These are phyloP conservation scores for Globisporangium canariense DNA, from an alignment of 352 stramenopile genomes.

Conservation along the genomic window DNA sequence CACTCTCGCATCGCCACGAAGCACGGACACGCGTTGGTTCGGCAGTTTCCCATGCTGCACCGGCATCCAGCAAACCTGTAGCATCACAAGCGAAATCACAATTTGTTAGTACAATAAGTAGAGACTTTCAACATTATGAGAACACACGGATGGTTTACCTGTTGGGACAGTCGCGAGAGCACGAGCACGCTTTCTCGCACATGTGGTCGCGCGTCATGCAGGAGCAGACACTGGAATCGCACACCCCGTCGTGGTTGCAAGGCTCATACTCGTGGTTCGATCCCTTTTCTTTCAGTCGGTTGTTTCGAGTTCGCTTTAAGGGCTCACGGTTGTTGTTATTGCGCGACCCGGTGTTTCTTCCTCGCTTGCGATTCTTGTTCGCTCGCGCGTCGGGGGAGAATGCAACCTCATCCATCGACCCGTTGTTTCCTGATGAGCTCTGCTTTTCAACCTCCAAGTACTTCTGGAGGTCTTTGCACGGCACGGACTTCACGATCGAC, in stretches of 20 bases:
- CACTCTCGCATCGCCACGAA: constrained; percentile 59
- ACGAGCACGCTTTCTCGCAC: constrained; percentile 83
- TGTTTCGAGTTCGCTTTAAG: constrained; percentile 61
- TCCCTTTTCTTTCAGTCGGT: constrained; percentile 56
- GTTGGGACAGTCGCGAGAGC: constrained; percentile 70
- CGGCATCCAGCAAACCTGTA: constrained; percentile 47
- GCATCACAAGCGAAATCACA: constrained; percentile 4
- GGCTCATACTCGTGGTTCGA: constrained; percentile 75
- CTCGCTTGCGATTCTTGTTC: constrained; percentile 46
- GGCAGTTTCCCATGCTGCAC: constrained; percentile 55
- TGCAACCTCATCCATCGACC: constrained; percentile 10
- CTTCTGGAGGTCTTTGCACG: constrained; percentile 49
- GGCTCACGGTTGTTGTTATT: constrained; percentile 53
- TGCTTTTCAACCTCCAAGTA: constrained; percentile 47
- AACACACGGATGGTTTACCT: constrained; percentile 27
- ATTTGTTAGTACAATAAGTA: neutral
- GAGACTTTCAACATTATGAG: neutral
- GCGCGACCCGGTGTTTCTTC: constrained; percentile 19
- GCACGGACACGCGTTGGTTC: constrained; percentile 61
- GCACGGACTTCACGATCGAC: constrained; percentile 48
- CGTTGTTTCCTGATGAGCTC: constrained; percentile 4
- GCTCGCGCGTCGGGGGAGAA: constrained; percentile 39
- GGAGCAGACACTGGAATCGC: constrained; percentile 50
- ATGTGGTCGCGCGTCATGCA: constrained; percentile 77
- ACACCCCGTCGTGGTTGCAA: constrained; percentile 73